Base-by-base conservation (phyloP, 1,284 basidiomycete species). In the Mycosarcoma mackinlayi region DNA sequence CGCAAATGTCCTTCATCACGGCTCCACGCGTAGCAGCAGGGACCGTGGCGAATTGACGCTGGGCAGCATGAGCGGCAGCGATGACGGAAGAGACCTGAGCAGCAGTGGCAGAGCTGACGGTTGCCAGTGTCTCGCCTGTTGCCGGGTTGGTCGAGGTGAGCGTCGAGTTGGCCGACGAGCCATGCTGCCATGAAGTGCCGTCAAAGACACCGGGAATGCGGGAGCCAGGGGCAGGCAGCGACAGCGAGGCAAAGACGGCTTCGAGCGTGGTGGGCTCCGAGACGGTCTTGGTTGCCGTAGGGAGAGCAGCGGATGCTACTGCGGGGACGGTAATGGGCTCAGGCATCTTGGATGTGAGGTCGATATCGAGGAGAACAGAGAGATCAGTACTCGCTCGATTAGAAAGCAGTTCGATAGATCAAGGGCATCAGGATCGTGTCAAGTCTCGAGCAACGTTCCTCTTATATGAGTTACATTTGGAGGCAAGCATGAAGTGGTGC, bases 11-110 rank as follows among this genome's bases (percentile, higher is more conserved):
- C 69, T 94, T 86, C 59, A 97, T 83, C 28, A 97, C 87, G 67
- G 95, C 92, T 14, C 94, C 94, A 50, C 94, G 86, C 49, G 88
- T 88, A 1, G 94, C 93, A 8, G 92, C 92, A 53, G 94, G 93
- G 39, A 94, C 86, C 64, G 85, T 86, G 82, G 92, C 87, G 81
- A 95, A 90, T 44, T 85, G 77, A 23, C 84, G 84, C 77, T 89
- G 90, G 6, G 94, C 94, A 50, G 91, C 88, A 34, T 89, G 86
- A 9, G 90, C 86, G 68, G 87, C 88, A 47, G 85, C 85, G 54
- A 94, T 79, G 3, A 88, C 86, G 13, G 85, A 83, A 45, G 89
- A 86, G 9, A 92, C 85, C 77, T 94, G 92, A 48, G 86, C 82
- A 4, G 88, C 87, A 7, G 89, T 88, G 1, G 91, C 91, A 85